Evolutionary conservation across 306 rosid species (phyloP).

Genomic region (Phaseolus lunatus): DNA sequence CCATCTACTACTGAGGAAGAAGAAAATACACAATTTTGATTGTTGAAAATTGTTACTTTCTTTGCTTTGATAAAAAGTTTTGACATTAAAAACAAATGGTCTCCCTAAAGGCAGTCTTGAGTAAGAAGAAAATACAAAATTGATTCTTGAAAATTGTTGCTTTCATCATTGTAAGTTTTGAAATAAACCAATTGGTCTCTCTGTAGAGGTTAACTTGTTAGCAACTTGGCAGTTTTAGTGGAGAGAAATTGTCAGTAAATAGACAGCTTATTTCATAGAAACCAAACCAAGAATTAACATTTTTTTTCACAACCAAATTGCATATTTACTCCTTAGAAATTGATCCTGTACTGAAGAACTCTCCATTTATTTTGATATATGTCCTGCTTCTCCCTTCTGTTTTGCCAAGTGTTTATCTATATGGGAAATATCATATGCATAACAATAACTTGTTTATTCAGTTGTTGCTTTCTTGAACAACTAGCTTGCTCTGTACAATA

Average conservation of each 20-base stretch:
- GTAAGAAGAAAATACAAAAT: too few relatives aligned
- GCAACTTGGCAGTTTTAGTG: background rate
- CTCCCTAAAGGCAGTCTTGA: too few relatives aligned
- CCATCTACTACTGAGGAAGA: background rate
- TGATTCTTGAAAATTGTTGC: too few relatives aligned
- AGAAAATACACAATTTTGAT: background rate
- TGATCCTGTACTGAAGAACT: background rate
- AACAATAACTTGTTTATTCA: conserved; percentile 36
- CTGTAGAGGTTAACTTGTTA: too few relatives aligned
- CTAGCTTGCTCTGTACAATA: conserved; percentile 35
- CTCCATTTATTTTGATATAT: background rate
- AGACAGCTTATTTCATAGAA: background rate
- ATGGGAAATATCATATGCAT: conserved; percentile 11
- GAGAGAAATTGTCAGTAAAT: background rate
- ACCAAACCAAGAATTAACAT: background rate
- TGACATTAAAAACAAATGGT: too few relatives aligned
- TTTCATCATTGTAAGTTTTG: background rate
- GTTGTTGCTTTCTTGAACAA: conserved; percentile 22
- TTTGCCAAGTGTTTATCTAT: background rate
- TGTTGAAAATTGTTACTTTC: background rate
- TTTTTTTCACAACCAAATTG: background rate
- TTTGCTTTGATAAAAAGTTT: background rate
- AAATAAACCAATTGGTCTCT: background rate
- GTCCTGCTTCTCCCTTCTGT: background rate
- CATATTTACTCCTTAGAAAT: background rate